Base-by-base conservation (phyloP, 1,284 basidiomycete species). In the Irpex rosettiformis region DNA sequence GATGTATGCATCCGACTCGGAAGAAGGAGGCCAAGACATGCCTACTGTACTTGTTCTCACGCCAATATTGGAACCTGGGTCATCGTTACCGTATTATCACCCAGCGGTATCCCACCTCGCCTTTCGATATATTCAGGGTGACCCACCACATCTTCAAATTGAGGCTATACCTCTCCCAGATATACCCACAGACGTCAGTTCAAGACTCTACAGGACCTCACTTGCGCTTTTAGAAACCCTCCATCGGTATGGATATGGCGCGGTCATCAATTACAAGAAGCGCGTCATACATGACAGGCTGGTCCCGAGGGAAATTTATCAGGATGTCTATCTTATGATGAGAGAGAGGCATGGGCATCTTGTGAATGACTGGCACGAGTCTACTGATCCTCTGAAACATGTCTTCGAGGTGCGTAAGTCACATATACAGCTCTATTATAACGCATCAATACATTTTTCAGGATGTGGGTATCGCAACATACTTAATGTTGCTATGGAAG, bases 401-500 rank as follows among this genome's bases (percentile, higher is more conserved):
- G 91, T 95, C 3, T 94, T 90, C 64, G 91, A 91, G 81, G 90
- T 86, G 59, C 57, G 75, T 55, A 54, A 24, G 42, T 30, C 18
- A 33, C 4, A 37, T 37, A 8, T 37, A 16, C n/a, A n/a, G n/a
- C n/a, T n/a, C n/a, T n/a, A n/a, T n/a, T n/a, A n/a, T n/a, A n/a
- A n/a, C n/a, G n/a, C n/a, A n/a, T n/a, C n/a, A 37, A 37, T 16
- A 2, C 33, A 11, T 37, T 37, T 8, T 37, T 37, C 33, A 88
- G 85, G 94, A 97, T 70, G 89, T 96, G 49, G 92, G 91, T 0
- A 94, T 96, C 52, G 95, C 94, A 2, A 94, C 94, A 0, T 98
- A 91, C 72, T 77, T 98, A 47, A 94, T 98, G 73, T 78, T 96
- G 0, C 75, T 98, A 2, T 98, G 96, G 96, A 90, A 87, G 65